Conservation (phyloP, 148 eudicot genomes). For the Chenopodium suecicum region DNA sequence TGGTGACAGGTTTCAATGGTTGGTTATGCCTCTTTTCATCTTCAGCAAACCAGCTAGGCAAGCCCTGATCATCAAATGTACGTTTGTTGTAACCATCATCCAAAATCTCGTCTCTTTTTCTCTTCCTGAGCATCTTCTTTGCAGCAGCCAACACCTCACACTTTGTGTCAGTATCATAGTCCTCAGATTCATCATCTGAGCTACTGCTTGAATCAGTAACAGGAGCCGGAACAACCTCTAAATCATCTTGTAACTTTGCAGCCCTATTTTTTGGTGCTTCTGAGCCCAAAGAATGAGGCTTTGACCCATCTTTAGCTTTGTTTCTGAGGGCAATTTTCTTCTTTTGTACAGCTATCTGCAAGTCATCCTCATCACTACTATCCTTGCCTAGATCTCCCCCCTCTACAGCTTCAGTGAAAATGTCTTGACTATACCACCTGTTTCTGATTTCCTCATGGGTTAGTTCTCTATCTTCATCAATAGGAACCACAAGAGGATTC, state of each 20-base stretch:
- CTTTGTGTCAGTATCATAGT: slow-evolving; percentile 55
- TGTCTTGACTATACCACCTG: slow-evolving; percentile 72
- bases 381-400: slow-evolving; percentile 44
- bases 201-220: slow-evolving; percentile 74
- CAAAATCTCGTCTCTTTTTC: slow-evolving; percentile 58
- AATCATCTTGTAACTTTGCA: slow-evolving; percentile 52
- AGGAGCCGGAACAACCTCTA: slow-evolving; percentile 90
- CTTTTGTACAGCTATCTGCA: slow-evolving; percentile 41
- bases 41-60: slow-evolving; percentile 82
- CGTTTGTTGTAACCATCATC: slow-evolving; percentile 88
- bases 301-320: slow-evolving; percentile 28
- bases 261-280: slow-evolving; percentile 29
- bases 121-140: slow-evolving; percentile 76
- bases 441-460: slow-evolving; percentile 66
- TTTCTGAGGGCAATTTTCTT: slow-evolving; percentile 26
- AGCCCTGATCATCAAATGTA: slow-evolving; percentile 52
- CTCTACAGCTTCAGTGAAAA: slow-evolving; percentile 67
- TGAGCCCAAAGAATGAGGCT: not conserved
- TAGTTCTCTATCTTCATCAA: slow-evolving; percentile 44
- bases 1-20: slow-evolving; percentile 66
- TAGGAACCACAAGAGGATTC: slow-evolving; percentile 81
- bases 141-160: slow-evolving; percentile 77
- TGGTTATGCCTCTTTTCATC: slow-evolving; percentile 59
- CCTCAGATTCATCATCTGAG: slow-evolving; percentile 77
- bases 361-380: slow-evolving; percentile 71